Base-by-base conservation (phyloP, 331 rosid species). In the Arachis monticola region DNA sequence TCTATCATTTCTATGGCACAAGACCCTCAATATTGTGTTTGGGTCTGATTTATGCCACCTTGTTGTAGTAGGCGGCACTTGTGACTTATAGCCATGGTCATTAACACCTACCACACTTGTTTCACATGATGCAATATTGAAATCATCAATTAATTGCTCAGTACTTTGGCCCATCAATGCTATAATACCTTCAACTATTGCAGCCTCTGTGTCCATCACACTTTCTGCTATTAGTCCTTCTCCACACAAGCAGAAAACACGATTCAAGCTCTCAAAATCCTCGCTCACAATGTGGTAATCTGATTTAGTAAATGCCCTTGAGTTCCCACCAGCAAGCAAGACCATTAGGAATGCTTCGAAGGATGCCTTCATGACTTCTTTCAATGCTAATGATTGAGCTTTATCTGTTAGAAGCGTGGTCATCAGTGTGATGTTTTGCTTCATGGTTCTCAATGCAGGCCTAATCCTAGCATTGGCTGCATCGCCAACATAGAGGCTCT, bases 61-160 rank as follows among this genome's bases (percentile, higher is more conserved):
- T 75, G 93, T 96, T 38, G 96, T 90, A 8, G 97, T 87, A 7
- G 99, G 97, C 60, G 99, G 97, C 96, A 95, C 85, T 10, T 93
- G 99, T 8, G 90, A 67, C 74, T 85, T 90, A 17, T 87, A 84
- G 4, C 87, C 93, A 47, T 79, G 78, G 3, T 88, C 89, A n/a
- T 53, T 77, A 10, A 83, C 51, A 77, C 96, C 96, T 2, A 90
- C 77, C 17, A 93, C 99, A 64, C 97, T 88, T 8, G 87, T 78
- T 69, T 95, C 97, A 64, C 97, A 87, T 0, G 93, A 82, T 30
- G 82, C 83, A 59, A 84, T 87, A 87, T 90, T 86, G 67, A 95
- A 92, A 81, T 95, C 99, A 44, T 92, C 99, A 73, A 90, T 42
- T 68, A 95, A 65, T 65, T 90, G 97, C 12, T 95, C 97, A 2